These are phyloP conservation scores for Sporisorium scitamineum DNA, from an alignment of 1,284 basidiomycete species.

Conservation along the genomic window DNA sequence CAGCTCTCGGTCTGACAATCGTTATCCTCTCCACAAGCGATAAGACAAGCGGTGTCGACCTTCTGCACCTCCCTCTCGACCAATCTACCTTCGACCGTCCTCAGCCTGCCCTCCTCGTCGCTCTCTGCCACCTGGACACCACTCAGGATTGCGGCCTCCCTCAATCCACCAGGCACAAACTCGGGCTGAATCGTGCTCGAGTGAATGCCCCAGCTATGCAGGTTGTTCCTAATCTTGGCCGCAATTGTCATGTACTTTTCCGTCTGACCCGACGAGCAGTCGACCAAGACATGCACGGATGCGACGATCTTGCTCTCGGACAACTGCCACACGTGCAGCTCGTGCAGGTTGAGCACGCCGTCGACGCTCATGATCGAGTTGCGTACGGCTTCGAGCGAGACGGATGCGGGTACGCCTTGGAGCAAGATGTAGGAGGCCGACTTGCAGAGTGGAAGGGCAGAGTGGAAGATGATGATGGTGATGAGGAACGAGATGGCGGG, in stretches of 20 bases:
- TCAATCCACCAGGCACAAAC: slow-evolving; percentile 63
- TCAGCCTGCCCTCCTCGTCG: slow-evolving; percentile 54
- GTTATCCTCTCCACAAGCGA: slow-evolving; percentile 61
- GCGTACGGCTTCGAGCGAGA: slow-evolving; percentile 88
- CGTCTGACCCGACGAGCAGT: slow-evolving; percentile 73
- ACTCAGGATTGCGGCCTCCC: slow-evolving; percentile 59
- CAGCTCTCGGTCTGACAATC: slow-evolving; percentile 58
- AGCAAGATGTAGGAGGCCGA: slow-evolving; percentile 96
- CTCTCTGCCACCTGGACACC: slow-evolving; percentile 61
- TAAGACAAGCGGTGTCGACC: slow-evolving; percentile 60
- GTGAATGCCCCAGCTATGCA: slow-evolving; percentile 93
- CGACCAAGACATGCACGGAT: slow-evolving; percentile 92
- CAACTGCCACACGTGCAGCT: slow-evolving; percentile 94
- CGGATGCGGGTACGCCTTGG: slow-evolving; percentile 90
- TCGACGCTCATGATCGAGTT: slow-evolving; percentile 81
- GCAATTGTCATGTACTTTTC: slow-evolving; percentile 86
- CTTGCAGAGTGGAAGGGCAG: slow-evolving; percentile 90
- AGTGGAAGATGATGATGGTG: slow-evolving; percentile 95
- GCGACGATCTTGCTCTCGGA: slow-evolving; percentile 90
- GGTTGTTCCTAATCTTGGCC: slow-evolving; percentile 80
- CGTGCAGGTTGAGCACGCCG: slow-evolving; percentile 89
- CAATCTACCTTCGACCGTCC: slow-evolving; percentile 57
- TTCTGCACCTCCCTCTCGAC: slow-evolving; percentile 61
- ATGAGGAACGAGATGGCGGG: slow-evolving; percentile 94
- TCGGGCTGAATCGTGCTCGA: slow-evolving; percentile 72